Conservation (phyloP, 768 basidiomycete species). For the Hygrophorus pudorinus region DNA sequence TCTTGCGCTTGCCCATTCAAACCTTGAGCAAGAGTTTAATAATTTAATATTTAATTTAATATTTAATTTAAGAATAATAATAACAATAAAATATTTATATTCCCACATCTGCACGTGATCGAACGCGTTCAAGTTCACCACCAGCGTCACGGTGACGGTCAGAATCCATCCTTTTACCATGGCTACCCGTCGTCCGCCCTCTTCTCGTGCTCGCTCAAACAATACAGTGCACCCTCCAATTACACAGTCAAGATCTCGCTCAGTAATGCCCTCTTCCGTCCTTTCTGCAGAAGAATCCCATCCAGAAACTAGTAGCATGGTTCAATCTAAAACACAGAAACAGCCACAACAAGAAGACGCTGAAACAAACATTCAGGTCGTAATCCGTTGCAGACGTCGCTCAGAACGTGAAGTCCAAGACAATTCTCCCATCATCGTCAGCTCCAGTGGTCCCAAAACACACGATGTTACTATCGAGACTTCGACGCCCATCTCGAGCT, state of each 20-base stretch:
- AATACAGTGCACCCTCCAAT: slow-evolving; percentile 21
- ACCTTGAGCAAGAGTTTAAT: no score
- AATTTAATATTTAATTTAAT: background rate
- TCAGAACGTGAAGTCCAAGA: slow-evolving; percentile 80
- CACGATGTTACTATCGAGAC: slow-evolving; percentile 78
- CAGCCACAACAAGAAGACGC: slow-evolving; percentile 29
- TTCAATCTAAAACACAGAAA: slow-evolving; percentile 10
- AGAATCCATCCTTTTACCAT: slow-evolving; percentile 22
- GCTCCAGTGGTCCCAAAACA: slow-evolving; percentile 64
- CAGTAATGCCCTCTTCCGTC: slow-evolving; percentile 34
- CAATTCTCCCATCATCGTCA: slow-evolving; percentile 81
- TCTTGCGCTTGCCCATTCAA: slow-evolving; percentile 83
- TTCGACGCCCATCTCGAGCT: slow-evolving; percentile 51
- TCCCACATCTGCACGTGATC: slow-evolving; percentile 22
- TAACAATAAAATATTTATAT: background rate
- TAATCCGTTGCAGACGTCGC: slow-evolving; percentile 79
- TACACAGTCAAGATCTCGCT: slow-evolving; percentile 30
- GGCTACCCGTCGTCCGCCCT: slow-evolving; percentile 53
- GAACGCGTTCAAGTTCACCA: slow-evolving; percentile 13
- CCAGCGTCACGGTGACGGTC: slow-evolving; percentile 5
- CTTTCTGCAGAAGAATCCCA: slow-evolving; percentile 15
- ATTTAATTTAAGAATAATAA: slow-evolving; percentile 4
- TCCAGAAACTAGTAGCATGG: slow-evolving; percentile 13
- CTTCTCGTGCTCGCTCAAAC: slow-evolving; percentile 35
- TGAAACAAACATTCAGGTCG: slow-evolving; percentile 89